Evolutionary conservation across 164 flowering plant species (phyloP).

Genomic region (Pachysandra terminalis): DNA sequence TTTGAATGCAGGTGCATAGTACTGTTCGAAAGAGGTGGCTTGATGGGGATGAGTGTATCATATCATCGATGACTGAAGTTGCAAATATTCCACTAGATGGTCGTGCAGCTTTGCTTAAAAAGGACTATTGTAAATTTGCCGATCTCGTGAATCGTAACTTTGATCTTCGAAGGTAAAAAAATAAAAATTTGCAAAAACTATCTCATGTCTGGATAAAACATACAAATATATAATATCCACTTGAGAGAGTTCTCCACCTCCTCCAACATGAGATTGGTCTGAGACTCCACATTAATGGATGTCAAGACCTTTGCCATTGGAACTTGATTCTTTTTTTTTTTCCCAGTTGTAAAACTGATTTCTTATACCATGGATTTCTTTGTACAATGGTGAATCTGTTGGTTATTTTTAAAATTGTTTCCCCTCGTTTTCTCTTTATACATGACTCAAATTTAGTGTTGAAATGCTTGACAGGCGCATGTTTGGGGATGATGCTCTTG

Average conservation of each 20-base stretch:
- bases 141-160: constrained; percentile 84
- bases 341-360: too few relatives aligned
- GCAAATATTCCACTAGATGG: constrained; percentile 75
- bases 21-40: constrained; percentile 94
- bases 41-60: constrained; percentile 72
- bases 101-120: constrained; percentile 47
- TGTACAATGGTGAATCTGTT: too few relatives aligned
- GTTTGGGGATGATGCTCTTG: constrained; percentile 90
- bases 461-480: constrained; percentile 47
- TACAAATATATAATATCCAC: too few relatives aligned
- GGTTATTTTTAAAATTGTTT: too few relatives aligned
- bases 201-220: too few relatives aligned
- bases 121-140: constrained; percentile 59
- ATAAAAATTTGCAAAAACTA: not conserved
- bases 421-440: not conserved
- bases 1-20: constrained; percentile 71
- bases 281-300: not conserved
- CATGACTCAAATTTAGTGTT: not conserved
- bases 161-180: constrained; percentile 77
- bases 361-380: too few relatives aligned
- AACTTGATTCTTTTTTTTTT: too few relatives aligned
- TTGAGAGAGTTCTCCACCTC: too few relatives aligned
- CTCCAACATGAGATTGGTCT: too few relatives aligned
- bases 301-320: not conserved
- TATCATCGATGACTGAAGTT: constrained; percentile 76